Conservation (phyloP, 1,284 basidiomycete species). For the Cutaneotrichosporon daszewskae region DNA sequence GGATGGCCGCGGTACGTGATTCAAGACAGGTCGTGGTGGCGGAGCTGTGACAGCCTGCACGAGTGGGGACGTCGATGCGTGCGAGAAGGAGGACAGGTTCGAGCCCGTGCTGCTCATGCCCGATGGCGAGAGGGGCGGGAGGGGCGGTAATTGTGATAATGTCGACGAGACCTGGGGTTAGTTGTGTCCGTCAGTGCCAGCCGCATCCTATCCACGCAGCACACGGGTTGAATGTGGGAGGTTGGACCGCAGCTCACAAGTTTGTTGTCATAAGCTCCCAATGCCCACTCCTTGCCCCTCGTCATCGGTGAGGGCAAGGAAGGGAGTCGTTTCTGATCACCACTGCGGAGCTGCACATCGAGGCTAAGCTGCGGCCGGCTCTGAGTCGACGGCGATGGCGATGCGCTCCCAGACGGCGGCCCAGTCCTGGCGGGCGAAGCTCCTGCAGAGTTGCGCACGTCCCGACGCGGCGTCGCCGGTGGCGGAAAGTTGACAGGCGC, state of each 20-base stretch:
- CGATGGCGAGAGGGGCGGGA: conserved; percentile 35
- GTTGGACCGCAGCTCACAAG: conserved; percentile 27
- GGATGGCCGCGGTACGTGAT: conserved; percentile 7
- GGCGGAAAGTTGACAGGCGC: too few relatives aligned
- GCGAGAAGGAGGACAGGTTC: conserved; percentile 8
- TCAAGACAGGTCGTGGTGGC: neutral
- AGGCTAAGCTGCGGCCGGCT: too few relatives aligned
- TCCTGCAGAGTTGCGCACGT: too few relatives aligned
- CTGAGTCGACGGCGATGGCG: neutral
- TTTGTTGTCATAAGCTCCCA: conserved; percentile 42
- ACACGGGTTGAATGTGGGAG: neutral
- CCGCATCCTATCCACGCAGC: neutral
- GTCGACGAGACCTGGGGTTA: conserved; percentile 38
- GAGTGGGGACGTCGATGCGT: neutral
- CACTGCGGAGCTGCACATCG: too few relatives aligned
- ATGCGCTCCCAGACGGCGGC: too few relatives aligned
- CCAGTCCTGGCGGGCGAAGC: too few relatives aligned
- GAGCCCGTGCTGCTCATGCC: conserved; percentile 13
- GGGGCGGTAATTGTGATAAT: conserved; percentile 38
- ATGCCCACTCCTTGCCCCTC: conserved; percentile 20
- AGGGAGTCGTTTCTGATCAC: conserved; percentile 17
- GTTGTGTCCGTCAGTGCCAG: neutral
- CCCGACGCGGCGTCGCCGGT: too few relatives aligned
- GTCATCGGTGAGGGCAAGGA: conserved; percentile 4
- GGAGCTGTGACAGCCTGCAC: neutral